Evolutionary conservation across 352 stramenopile genomes (phyloP).

Genomic region (Globisporangium solare): DNA sequence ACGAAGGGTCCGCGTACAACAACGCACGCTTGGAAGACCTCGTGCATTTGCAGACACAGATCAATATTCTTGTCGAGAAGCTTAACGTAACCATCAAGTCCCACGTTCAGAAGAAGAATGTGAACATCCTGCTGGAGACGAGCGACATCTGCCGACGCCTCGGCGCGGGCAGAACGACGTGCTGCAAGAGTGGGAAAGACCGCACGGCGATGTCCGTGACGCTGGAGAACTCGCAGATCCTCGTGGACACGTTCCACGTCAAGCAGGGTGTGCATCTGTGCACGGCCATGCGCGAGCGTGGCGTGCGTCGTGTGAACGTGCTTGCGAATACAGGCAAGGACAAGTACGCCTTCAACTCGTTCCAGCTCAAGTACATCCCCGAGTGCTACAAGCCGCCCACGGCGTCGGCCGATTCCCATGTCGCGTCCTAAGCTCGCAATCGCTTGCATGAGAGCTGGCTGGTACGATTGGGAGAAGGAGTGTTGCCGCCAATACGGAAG

Average conservation of each 20-base stretch:
- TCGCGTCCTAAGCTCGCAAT: constrained; percentile 46
- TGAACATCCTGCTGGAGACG: constrained; percentile 84
- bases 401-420: constrained; percentile 70
- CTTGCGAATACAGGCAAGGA: constrained; percentile 85
- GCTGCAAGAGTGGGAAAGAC: constrained; percentile 98
- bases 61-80: constrained; percentile 48
- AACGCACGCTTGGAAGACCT: constrained; percentile 31
- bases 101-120: constrained; percentile 81
- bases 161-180: constrained; percentile 90
- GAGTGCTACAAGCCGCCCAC: constrained; percentile 88
- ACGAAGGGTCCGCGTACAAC: constrained; percentile 10
- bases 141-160: constrained; percentile 88
- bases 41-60: constrained; percentile 47
- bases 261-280: constrained; percentile 82
- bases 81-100: constrained; percentile 52
- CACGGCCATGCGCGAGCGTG: constrained; percentile 82
- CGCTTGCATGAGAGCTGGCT: no score
- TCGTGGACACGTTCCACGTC: constrained; percentile 85
- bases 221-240: constrained; percentile 91
- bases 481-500: not conserved
- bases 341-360: constrained; percentile 96
- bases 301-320: constrained; percentile 81
- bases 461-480: no score
- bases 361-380: constrained; percentile 97
- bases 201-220: constrained; percentile 97